Evolutionary conservation across 352 stramenopile genomes (phyloP), one percentile per base, ranked within the genome.

Genomic region (Globisporangium splendens): DNA sequence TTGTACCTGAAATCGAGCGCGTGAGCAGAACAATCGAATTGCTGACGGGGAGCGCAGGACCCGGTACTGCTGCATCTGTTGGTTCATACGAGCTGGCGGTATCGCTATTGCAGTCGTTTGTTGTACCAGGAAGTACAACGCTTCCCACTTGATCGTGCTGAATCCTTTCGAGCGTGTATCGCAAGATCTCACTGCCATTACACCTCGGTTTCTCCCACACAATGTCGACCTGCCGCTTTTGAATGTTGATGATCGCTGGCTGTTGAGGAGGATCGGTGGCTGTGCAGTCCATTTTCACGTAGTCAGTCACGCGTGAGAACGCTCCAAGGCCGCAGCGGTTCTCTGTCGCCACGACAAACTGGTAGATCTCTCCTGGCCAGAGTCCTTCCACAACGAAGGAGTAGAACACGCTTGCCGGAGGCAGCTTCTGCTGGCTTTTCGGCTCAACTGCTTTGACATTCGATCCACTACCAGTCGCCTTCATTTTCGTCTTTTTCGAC

Each of bases 331-430:
- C 83, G 39, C 83, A 90, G 1, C 78, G 74, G 53, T 92, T 92
- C 39, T 83, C 74, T 22, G 78, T 77, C 12, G 79, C 83, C 17
- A 83, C 73, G 17, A 79, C 68, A 49, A 92, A 92, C 50, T 90
- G 79, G 47, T 92, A 92, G 17, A 92, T 76, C 47, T 88, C 79
- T 1, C 83, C 83, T 14, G 83, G 59, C 70, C 78, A 87, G 14
- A 92, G 62, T 0, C 70, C 70, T 2, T 73, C 38, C 13, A 86
- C 47, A 0, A 49, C 66, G 47, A 73, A 86, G 11, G 73, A 70
- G 4, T 75, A 65, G 10, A 58, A 46, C 2, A 41, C 41, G 21
- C 54, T 48, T 1, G 50, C 13, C 18, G 55, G 13, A 18, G 61
- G 38, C 14, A 20, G 41, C n/a, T 46, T 42, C 43, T 33, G 22